phyloP scores from a whole-genome alignment of 2,329 filamentous ascomycete genomes.

The Claviceps citrina region DNA sequence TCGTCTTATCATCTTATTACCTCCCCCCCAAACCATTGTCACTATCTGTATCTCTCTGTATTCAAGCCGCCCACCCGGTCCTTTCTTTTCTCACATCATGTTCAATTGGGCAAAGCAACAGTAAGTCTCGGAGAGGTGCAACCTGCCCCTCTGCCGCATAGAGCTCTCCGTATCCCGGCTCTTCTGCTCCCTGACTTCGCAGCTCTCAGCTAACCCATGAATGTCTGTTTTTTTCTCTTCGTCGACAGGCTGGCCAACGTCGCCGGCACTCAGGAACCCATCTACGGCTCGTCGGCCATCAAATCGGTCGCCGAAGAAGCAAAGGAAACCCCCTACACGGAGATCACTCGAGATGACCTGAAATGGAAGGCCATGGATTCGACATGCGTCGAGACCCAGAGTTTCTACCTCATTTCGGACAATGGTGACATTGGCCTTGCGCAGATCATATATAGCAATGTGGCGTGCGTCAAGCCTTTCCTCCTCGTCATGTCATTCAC shows the following conservation, averaged over 20 bases:
- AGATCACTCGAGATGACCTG: conserved; percentile 60
- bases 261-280: conserved; percentile 88
- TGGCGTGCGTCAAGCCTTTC: conserved; percentile 48
- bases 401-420: conserved; percentile 77
- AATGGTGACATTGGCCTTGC: conserved; percentile 60
- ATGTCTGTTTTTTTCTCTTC: conserved; percentile 6
- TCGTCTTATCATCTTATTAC: background rate
- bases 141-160: background rate
- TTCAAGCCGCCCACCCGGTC: background rate
- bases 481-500: background rate
- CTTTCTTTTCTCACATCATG: conserved; percentile 34
- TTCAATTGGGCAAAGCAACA: conserved; percentile 92
- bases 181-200: conserved; percentile 1
- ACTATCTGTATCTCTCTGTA: too few relatives aligned
- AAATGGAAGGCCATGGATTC: conserved; percentile 70
- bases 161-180: background rate
- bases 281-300: conserved; percentile 82
- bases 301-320: conserved; percentile 72
- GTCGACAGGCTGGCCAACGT: conserved; percentile 51
- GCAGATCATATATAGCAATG: conserved; percentile 96
- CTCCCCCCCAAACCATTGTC: too few relatives aligned
- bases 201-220: conserved; percentile 4
- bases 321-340: conserved; percentile 62
- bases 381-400: conserved; percentile 88
- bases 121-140: conserved; percentile 35